Conservation (phyloP, 371 early-diverging fungal species). For the Catenaria anguillulae region DNA sequence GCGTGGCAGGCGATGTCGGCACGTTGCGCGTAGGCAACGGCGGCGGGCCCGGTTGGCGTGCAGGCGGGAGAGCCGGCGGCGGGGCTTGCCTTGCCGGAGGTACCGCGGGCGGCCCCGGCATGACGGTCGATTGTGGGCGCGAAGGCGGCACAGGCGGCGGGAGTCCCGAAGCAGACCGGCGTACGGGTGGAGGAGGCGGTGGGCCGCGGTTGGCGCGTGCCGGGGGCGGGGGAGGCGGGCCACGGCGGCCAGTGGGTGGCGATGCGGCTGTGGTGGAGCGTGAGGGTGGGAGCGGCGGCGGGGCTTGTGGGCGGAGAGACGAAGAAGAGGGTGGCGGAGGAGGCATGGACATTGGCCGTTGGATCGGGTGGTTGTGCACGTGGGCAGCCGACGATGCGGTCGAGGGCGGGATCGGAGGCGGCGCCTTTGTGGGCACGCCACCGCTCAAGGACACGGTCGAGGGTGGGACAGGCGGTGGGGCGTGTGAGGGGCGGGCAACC, state of each 20-base stretch:
- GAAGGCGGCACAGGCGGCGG: background rate
- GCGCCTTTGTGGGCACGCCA: too few species aligned
- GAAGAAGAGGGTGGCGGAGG: background rate
- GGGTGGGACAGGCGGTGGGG: background rate
- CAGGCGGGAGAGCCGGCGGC: background rate
- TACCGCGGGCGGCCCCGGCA: background rate
- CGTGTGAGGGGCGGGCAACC: background rate
- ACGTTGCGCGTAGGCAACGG: background rate
- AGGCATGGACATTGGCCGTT: background rate
- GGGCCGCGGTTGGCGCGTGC: background rate
- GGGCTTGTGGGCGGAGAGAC: background rate
- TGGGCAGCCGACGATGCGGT: background rate
- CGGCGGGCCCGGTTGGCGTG: background rate
- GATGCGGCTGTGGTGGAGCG: background rate
- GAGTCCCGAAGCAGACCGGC: background rate
- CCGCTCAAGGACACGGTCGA: background rate
- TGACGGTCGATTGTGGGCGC: background rate
- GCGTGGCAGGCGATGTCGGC: background rate
- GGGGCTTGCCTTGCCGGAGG: background rate
- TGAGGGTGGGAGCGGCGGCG: background rate
- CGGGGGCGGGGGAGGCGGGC: background rate
- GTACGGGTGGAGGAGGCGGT: background rate
- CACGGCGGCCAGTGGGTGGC: background rate
- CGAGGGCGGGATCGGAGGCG: background rate
- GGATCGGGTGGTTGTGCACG: too few species aligned